Conservation (phyloP, 441 rosid genomes). For the Populus tomentosa region DNA sequence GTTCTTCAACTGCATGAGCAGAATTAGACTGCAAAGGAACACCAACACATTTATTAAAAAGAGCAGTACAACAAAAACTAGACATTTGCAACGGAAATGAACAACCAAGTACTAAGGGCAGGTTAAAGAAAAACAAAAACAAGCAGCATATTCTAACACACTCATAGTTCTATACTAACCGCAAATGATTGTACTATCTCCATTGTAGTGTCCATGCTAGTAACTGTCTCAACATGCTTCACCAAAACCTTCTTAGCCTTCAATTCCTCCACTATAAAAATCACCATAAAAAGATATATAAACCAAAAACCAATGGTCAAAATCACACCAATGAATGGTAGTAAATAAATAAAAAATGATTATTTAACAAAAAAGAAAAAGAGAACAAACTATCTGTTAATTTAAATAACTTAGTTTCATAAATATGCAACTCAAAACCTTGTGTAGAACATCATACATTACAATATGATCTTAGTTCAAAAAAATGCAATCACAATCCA, state of each 20-base stretch:
- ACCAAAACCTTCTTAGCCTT: conserved; percentile 66
- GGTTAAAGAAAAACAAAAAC: not conserved
- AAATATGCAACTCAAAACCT: not conserved
- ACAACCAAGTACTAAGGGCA: not conserved
- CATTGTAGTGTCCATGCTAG: conserved; percentile 31
- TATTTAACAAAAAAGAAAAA: no score
- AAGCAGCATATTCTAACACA: not conserved
- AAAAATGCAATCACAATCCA: not conserved
- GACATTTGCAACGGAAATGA: not conserved
- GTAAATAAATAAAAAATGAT: no score
- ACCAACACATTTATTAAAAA: not conserved
- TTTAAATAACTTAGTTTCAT: not conserved
- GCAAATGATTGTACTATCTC: conserved; percentile 52
- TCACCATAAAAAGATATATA: not conserved
- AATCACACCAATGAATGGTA: not conserved
- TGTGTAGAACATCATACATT: not conserved
- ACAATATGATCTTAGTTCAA: not conserved
- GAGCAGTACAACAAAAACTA: not conserved
- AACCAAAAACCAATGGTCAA: not conserved
- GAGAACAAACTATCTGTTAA: not conserved
- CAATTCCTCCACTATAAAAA: conserved; percentile 34
- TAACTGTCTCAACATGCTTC: conserved; percentile 64
- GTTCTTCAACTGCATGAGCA: conserved; percentile 35
- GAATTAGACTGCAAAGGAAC: conserved; percentile 37
- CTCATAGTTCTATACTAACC: conserved; percentile 33